These are phyloP conservation scores for Stereum hirsutum DNA, from an alignment of 1,284 basidiomycete genomes.

Conservation along the genomic window DNA sequence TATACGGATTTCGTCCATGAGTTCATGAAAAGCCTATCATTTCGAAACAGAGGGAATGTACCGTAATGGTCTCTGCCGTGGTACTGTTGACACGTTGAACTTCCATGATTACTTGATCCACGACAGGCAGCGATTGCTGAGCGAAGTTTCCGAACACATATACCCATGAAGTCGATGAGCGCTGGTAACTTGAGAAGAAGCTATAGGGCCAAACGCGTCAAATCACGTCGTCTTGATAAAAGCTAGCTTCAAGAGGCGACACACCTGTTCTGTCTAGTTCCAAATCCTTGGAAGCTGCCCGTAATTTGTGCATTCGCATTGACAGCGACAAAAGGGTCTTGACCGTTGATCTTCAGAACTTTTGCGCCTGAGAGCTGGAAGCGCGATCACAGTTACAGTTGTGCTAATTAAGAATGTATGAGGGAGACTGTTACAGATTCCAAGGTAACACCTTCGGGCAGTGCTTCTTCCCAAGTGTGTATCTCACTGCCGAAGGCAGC, in stretches of 20 bases:
- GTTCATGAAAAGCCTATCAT: background rate
- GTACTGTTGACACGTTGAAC: slow-evolving; percentile 34
- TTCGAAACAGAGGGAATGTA: slow-evolving; percentile 14
- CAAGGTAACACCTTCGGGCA: slow-evolving; percentile 35
- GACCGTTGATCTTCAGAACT: slow-evolving; percentile 42
- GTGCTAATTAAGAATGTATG: background rate
- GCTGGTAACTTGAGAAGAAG: slow-evolving; percentile 31
- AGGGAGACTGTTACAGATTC: too few relatives aligned
- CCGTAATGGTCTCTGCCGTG: slow-evolving; percentile 33
- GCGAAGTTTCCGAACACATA: slow-evolving; percentile 60
- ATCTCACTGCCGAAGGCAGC: slow-evolving; percentile 45
- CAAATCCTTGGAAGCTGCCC: slow-evolving; percentile 32
- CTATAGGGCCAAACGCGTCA: slow-evolving; percentile 11
- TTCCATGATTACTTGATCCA: slow-evolving; percentile 38
- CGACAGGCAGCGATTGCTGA: slow-evolving; percentile 43
- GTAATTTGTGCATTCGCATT: slow-evolving; percentile 39
- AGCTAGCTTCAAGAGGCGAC: slow-evolving; percentile 1
- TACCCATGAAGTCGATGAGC: slow-evolving; percentile 33
- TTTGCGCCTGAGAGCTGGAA: slow-evolving; percentile 43
- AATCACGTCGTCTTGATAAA: background rate
- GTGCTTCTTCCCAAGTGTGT: slow-evolving; percentile 42
- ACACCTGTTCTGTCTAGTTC: slow-evolving; percentile 38
- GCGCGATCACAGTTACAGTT: slow-evolving; percentile 3
- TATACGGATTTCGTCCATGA: slow-evolving; percentile 12
- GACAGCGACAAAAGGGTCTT: slow-evolving; percentile 43